Base-by-base conservation (phyloP, 208 protist species). In the Strigomonas oncopelti region DNA sequence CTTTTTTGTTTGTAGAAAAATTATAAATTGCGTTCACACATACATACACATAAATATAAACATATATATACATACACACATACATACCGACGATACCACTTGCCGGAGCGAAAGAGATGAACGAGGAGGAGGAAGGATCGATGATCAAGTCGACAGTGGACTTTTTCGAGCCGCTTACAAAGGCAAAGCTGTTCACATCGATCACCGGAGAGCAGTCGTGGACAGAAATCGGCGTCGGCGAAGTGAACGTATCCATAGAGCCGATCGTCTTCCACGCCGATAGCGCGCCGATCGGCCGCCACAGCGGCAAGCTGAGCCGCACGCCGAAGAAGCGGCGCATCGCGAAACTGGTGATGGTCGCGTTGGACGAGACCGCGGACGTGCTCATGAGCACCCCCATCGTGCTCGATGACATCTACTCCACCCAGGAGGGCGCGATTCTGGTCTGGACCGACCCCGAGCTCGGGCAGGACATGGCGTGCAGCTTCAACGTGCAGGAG, bases 171-270 rank as follows among this genome's bases (percentile, higher is more conserved):
- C 72, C 77, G 31, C 72, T 89, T 24, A 91, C 88, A 5, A 91
- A 91, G 68, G 88, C 85, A 22, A 87, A 84, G 56, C 76, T 94
- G 48, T 91, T 88, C 79, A 77, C 81, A n/a, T 76, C 65, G 0
- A 75, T 75, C 20, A 75, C 75, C 22, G 66, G 76, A 16, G 75
- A 80, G 29, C 63, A 81, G 27, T 55, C 71, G 59, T 91, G 88
- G 81, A 84, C 71, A 20, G 80, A 88, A 63, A 85, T 93, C 42
- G 87, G 84, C 25, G 63, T 89, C 5, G 87, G 87, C 28, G 62
- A 87, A 27, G 87, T 93, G 1, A 72, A 59, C 31, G 61, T 83
- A 45, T 63, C 65, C 4, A 29, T 71, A 61, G 59, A 57, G n/a
- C 32, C 69, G 42, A 24, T 64, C 9, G 61, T 36, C 13, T 22